phyloP scores from a whole-genome alignment of 73 alveolate genomes.

The Effrenium voratum region DNA sequence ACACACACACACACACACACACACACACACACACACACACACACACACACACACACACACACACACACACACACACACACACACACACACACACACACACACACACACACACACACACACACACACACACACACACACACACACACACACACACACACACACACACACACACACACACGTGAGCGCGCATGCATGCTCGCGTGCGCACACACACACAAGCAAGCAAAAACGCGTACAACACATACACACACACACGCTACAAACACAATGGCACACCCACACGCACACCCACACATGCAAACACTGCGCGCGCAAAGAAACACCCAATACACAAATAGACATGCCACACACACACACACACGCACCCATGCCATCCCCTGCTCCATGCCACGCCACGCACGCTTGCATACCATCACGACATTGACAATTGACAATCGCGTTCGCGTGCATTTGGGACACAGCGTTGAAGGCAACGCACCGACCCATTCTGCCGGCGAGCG shows the following conservation, averaged over 20 bases:
- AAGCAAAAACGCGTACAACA: neutral
- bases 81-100: conserved; percentile 9
- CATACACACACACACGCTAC: no score
- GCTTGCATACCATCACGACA: no score
- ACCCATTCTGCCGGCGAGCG: neutral
- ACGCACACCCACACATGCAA: no score
- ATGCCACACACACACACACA: no score
- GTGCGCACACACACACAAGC: neutral
- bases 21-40: conserved; percentile 5
- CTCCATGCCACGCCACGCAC: no score
- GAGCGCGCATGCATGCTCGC: neutral
- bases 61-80: conserved; percentile 11
- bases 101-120: conserved; percentile 2
- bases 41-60: conserved; percentile 15
- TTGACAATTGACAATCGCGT: no score
- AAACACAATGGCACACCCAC: no score
- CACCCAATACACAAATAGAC: no score
- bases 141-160: conserved; percentile 2
- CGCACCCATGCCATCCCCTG: no score
- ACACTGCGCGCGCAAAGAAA: no score
- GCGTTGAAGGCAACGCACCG: no score
- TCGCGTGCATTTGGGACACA: no score
- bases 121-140: neutral
- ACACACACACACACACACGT: conserved; percentile 9
- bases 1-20: conserved; percentile 17